These are phyloP conservation scores for Paramecium biaurelia DNA, from an alignment of 73 alveolate species.

Conservation along the genomic window DNA sequence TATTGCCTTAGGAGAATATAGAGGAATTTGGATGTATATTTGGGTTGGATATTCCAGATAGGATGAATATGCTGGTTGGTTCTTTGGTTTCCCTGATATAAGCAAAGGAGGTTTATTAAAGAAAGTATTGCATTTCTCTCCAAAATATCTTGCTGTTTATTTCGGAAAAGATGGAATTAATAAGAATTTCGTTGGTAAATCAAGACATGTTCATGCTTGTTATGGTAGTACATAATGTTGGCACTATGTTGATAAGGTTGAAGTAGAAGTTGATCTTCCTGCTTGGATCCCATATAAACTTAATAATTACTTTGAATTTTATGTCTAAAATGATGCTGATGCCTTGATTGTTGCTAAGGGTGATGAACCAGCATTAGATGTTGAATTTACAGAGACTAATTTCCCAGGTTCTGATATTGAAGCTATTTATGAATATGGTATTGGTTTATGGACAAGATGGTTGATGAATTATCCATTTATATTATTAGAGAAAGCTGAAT, in stretches of 20 bases:
- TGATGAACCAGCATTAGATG: conserved; percentile 31
- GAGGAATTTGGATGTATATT: conserved; percentile 51
- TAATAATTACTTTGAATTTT: neutral
- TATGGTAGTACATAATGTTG: conserved; percentile 27
- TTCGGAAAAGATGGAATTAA: conserved; percentile 43
- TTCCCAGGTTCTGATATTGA: conserved; percentile 47
- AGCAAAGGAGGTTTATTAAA: neutral
- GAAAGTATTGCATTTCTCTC: conserved; percentile 38
- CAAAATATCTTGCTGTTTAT: neutral
- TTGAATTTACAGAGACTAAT: neutral
- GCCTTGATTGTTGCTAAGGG: neutral
- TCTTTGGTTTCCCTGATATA: conserved; percentile 40
- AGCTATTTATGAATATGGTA: conserved; percentile 54
- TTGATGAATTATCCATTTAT: conserved; percentile 32
- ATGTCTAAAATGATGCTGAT: neutral
- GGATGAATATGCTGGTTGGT: conserved; percentile 33
- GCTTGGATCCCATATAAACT: conserved; percentile 31
- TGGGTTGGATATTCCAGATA: conserved; percentile 53
- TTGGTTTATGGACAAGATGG: conserved; percentile 55
- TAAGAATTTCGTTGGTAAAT: conserved; percentile 4
- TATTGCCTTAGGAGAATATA: conserved; percentile 15
- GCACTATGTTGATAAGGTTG: conserved; percentile 21
- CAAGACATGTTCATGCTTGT: conserved; percentile 48
- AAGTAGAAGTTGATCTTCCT: neutral
- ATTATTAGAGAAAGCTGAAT: neutral